These are phyloP conservation scores for Mortierella sp. DNA, from an alignment of 371 early-diverging fungal genomes.

Conservation along the genomic window DNA sequence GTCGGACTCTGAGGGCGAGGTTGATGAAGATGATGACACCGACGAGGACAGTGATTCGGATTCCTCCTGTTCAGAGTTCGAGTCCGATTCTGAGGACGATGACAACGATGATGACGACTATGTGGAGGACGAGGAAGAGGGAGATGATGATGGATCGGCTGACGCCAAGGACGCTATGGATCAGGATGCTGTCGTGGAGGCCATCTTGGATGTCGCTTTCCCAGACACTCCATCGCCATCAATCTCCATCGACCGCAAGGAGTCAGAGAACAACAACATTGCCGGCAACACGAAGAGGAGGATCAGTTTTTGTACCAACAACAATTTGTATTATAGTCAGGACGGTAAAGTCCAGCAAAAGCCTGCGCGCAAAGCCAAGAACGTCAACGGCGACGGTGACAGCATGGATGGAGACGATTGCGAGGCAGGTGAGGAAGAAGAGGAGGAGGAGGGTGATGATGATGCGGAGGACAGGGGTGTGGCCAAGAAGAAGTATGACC, in stretches of 20 bases:
- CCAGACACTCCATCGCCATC: not conserved
- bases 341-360: constrained; percentile 16
- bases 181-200: constrained; percentile 26
- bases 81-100: constrained; percentile 19
- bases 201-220: constrained; percentile 18
- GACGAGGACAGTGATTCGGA: constrained; percentile 24
- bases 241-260: not conserved
- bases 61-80: constrained; percentile 17
- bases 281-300: constrained; percentile 14
- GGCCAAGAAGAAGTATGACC: constrained; percentile 28
- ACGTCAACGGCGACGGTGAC: not conserved
- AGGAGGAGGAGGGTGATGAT: not conserved
- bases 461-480: not conserved
- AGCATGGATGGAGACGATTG: not conserved
- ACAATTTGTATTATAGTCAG: constrained; percentile 32
- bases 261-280: not conserved
- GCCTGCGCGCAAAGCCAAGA: not conserved
- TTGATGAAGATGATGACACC: constrained; percentile 18
- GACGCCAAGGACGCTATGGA: not conserved
- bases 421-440: not conserved
- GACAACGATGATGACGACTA: constrained; percentile 28
- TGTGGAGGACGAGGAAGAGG: constrained; percentile 13
- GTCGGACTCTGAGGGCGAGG: constrained; percentile 31
- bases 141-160: not conserved
- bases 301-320: constrained; percentile 50